Base-by-base conservation (phyloP, 345 rosid genomes). In the Eucalyptus globulus region DNA sequence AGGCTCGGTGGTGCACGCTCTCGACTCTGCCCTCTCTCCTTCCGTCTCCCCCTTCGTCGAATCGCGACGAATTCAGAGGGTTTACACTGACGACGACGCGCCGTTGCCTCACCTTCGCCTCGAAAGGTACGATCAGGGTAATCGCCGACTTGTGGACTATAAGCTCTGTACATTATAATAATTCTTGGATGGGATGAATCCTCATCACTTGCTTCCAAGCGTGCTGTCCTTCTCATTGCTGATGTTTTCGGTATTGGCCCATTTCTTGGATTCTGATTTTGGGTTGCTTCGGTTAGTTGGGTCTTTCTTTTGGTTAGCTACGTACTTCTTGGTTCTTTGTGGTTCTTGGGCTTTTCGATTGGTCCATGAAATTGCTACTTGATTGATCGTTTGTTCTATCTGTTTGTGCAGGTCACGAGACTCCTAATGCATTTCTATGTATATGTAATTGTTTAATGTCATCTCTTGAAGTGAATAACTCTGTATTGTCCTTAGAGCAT, bases 161-260 rank as follows among this genome's bases (percentile, higher is more conserved):
- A 50, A 50, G 54, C 54, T 50, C 54, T 50, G 54, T 50, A 6
- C 54, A 50, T 50, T 50, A 50, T 6, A 50, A 50, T 50, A 50
- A 50, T 50, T 50, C 21, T 16, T 50, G 54, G 54, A 16, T 50
- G 21, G 21, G 54, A 50, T 50, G 54, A 50, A 50, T 16, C 21
- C 54, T 50, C 54, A 50, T 50, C 54, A 50, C 54, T 50, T 50
- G 54, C 54, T 58, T 95, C 95, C 93, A 93, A 94, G 87, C 90
- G 86, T 44, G 96, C 97, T 51, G 81, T 97, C 88, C 90, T 97
- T 91, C 95, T 94, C 86, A 27, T 95, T 53, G 93, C 97, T 87
- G 98, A 96, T 91, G 50, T 90, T 89, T 94, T 90, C 81, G 95
- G 96, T 94, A 89, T 44, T 31, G 62, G 5, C 58, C 21, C 86